These are phyloP conservation scores for Macrophomina tecta DNA, from an alignment of 2,329 filamentous ascomycete genomes.

Conservation along the genomic window DNA sequence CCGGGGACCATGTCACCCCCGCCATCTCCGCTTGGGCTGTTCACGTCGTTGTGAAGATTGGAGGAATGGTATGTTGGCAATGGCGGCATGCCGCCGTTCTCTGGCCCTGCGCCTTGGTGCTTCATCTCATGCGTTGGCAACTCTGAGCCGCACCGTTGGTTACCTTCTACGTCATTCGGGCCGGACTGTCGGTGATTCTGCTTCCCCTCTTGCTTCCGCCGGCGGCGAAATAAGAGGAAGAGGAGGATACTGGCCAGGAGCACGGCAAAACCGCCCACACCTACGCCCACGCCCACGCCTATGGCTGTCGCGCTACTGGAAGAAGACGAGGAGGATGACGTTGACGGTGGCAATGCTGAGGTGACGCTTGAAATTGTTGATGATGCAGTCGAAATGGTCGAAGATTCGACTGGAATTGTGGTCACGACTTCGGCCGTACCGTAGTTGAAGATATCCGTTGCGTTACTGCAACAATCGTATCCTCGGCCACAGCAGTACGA, in stretches of 20 bases:
- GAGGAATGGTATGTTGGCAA: neutral
- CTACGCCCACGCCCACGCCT: constrained; percentile 34
- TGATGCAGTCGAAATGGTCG: constrained; percentile 21
- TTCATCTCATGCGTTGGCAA: constrained; percentile 8
- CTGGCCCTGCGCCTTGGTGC: neutral
- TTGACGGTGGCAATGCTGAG: constrained; percentile 6
- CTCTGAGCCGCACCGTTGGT: neutral
- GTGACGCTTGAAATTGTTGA: neutral
- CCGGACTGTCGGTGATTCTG: neutral
- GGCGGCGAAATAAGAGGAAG: constrained; percentile 26
- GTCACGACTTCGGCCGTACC: constrained; percentile 30
- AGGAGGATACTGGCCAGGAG: constrained; percentile 27
- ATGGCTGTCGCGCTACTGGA: constrained; percentile 30
- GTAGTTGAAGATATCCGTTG: constrained; percentile 32
- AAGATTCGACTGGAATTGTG: constrained; percentile 31
- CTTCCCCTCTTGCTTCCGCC: constrained; percentile 1
- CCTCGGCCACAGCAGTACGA: constrained; percentile 33
- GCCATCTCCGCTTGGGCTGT: neutral
- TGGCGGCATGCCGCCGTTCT: neutral
- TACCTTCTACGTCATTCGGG: neutral
- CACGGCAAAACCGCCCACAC: constrained; percentile 31
- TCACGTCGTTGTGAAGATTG: neutral
- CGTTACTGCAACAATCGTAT: constrained; percentile 34
- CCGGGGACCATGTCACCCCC: constrained; percentile 7
- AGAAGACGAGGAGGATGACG: neutral